phyloP scores from a whole-genome alignment of 2,329 filamentous ascomycete species.

The Ophiostoma sp. region DNA sequence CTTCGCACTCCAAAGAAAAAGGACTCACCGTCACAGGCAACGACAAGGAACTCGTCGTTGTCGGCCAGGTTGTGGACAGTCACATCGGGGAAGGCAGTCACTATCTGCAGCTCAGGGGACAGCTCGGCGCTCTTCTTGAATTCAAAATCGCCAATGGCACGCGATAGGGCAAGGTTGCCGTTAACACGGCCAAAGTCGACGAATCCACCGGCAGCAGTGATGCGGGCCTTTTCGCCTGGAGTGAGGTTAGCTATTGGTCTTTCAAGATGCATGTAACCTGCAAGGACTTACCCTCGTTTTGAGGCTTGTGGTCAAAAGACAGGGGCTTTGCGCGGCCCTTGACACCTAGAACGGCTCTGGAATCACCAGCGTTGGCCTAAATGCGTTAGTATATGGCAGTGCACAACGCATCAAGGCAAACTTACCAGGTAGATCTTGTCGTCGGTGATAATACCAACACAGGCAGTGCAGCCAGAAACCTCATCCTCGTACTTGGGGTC shows the following conservation, averaged over 20 bases:
- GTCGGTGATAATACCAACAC: conserved; percentile 79
- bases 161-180: conserved; percentile 91
- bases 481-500: conserved; percentile 97
- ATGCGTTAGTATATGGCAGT: not conserved
- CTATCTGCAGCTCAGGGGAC: conserved; percentile 96
- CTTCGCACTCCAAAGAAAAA: conserved; percentile 13
- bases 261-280: not conserved
- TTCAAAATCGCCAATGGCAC: conserved; percentile 97
- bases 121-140: conserved; percentile 99
- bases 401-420: not conserved
- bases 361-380: conserved; percentile 97
- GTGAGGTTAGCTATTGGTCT: conserved; percentile 25
- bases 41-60: conserved; percentile 91
- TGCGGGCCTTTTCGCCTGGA: conserved; percentile 87
- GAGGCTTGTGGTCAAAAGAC: conserved; percentile 98
- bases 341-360: conserved; percentile 87
- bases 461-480: conserved; percentile 94
- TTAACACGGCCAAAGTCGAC: conserved; percentile 98
- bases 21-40: conserved; percentile 80
- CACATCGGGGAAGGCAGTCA: conserved; percentile 94
- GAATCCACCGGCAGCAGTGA: conserved; percentile 91
- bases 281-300: conserved; percentile 73
- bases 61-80: conserved; percentile 83
- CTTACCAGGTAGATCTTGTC: conserved; percentile 94
- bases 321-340: conserved; percentile 96